These are phyloP conservation scores for Houttuynia cordata DNA, from an alignment of 164 flowering plant species.

Conservation along the genomic window DNA sequence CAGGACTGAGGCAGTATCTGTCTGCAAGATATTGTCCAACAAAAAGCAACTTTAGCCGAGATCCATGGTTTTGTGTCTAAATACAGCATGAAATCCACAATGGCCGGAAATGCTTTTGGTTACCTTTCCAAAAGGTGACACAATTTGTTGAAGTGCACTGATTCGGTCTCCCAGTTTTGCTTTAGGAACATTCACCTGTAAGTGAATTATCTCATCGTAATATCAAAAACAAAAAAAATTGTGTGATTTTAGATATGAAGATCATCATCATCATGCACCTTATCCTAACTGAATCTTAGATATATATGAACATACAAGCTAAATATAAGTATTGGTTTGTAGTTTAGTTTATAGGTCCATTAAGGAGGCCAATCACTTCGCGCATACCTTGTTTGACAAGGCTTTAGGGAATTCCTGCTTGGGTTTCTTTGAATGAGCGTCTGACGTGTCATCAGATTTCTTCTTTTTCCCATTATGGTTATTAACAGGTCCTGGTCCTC, in stretches of 20 bases:
- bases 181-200: constrained; percentile 25
- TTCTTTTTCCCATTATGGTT: not conserved
- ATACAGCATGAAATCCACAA: not conserved
- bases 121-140: constrained; percentile 78
- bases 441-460: not conserved
- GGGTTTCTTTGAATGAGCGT: not conserved
- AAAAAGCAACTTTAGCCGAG: not conserved
- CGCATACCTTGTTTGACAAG: not conserved
- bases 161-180: constrained; percentile 50
- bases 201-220: too few species aligned
- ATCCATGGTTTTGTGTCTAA: not conserved
- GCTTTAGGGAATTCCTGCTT: not conserved
- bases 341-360: too few species aligned
- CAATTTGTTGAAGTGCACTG: constrained; percentile 71
- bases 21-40: constrained; percentile 23
- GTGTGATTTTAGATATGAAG: too few species aligned
- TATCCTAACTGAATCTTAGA: too few species aligned
- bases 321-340: too few species aligned
- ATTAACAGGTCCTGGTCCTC: not conserved
- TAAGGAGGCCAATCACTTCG: too few species aligned
- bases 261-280: too few species aligned
- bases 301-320: not conserved
- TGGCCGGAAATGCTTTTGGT: not conserved
- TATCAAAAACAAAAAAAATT: too few species aligned
- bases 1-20: constrained; percentile 68